Conservation (phyloP, 2,329 filamentous ascomycete species). For the Aspergillus sp. region DNA sequence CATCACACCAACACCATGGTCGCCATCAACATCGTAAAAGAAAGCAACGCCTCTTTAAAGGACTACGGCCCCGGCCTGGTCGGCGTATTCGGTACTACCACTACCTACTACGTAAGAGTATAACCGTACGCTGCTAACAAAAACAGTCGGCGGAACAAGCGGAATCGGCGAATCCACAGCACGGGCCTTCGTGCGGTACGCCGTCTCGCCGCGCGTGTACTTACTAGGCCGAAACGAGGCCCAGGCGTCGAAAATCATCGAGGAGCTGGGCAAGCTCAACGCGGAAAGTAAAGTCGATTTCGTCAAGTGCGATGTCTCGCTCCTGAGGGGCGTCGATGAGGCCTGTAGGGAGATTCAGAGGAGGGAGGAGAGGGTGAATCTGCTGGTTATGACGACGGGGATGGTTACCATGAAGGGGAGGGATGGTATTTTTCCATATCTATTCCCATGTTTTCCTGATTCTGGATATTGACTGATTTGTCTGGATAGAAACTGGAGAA, state of each 20-base stretch:
- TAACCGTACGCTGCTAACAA: background rate
- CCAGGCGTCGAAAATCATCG: constrained; percentile 40
- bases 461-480: background rate
- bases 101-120: too few species aligned
- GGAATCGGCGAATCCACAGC: constrained; percentile 12
- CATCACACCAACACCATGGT: background rate
- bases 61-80: background rate
- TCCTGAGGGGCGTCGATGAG: constrained; percentile 53
- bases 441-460: too few species aligned
- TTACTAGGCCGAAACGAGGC: constrained; percentile 48
- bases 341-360: constrained; percentile 47
- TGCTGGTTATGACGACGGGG: constrained; percentile 32
- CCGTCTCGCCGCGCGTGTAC: constrained; percentile 50
- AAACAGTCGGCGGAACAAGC: constrained; percentile 18
- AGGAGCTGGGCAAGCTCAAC: constrained; percentile 47
- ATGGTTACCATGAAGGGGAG: background rate
- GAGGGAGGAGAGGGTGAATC: constrained; percentile 28
- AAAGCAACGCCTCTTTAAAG: background rate
- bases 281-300: constrained; percentile 48
- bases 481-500: constrained; percentile 28
- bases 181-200: constrained; percentile 28
- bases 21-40: background rate
- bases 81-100: background rate
- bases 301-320: constrained; percentile 50
- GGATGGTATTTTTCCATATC: constrained; percentile 12